A percentile compares a stretch with the other conserved stretches of the same genome.
phyloP scores from a whole-genome alignment of 208 protist species.

The Leishmania aethiopica region DNA sequence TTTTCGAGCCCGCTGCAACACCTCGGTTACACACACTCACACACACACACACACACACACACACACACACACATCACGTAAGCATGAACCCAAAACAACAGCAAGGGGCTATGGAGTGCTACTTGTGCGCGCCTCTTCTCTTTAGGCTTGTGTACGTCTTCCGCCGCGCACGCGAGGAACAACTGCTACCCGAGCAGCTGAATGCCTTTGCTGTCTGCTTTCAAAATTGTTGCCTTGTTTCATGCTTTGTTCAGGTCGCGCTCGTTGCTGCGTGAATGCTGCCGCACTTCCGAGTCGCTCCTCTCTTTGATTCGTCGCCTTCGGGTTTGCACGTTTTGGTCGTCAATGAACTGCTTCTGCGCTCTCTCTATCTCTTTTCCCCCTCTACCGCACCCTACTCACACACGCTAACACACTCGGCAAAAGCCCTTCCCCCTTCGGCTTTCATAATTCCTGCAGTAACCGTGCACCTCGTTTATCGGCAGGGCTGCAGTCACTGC shows the following conservation, averaged over 20 bases:
- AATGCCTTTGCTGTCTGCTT: not conserved
- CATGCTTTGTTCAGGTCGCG: not conserved
- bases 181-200: not conserved
- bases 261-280: not conserved
- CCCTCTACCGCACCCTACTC: not conserved
- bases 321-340: not conserved
- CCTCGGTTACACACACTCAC: not conserved
- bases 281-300: not conserved
- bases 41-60: not conserved
- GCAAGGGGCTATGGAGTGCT: not conserved
- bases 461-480: not conserved
- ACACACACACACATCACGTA: slow-evolving; percentile 1
- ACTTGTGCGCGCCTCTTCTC: not conserved
- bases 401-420: not conserved
- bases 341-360: not conserved
- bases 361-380: not conserved
- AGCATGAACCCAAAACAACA: not conserved
- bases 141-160: not conserved
- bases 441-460: not conserved
- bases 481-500: not conserved
- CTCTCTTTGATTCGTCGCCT: not conserved
- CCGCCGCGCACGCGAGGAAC: not conserved
- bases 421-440: not conserved
- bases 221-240: not conserved
- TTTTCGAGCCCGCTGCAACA: not conserved